These are phyloP conservation scores for Imleria badia DNA, from an alignment of 768 basidiomycete species.

Conservation along the genomic window DNA sequence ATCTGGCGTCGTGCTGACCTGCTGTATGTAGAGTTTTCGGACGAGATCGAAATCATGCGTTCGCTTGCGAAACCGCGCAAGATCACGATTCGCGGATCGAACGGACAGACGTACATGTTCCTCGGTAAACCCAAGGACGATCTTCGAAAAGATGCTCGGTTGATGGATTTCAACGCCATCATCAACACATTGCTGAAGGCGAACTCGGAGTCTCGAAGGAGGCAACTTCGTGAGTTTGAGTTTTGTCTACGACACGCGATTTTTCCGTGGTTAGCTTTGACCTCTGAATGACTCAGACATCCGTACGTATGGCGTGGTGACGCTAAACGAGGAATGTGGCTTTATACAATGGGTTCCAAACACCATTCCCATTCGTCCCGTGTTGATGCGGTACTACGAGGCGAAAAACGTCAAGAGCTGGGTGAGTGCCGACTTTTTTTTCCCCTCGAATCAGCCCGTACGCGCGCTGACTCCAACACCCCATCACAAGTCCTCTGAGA, in stretches of 20 bases:
- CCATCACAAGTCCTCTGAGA: constrained; percentile 40
- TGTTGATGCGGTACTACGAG: constrained; percentile 70
- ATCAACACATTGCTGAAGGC: constrained; percentile 95
- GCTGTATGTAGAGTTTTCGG: constrained; percentile 57
- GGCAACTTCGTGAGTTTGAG: constrained; percentile 75
- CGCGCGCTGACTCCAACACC: not conserved
- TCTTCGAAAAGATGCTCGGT: constrained; percentile 90
- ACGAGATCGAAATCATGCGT: constrained; percentile 88
- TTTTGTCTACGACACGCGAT: not conserved
- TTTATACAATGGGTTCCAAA: constrained; percentile 99
- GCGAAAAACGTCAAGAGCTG: constrained; percentile 45
- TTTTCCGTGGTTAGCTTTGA: not conserved
- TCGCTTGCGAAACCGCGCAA: constrained; percentile 92
- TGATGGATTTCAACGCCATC: constrained; percentile 98
- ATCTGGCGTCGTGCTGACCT: not conserved
- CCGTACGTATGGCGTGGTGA: constrained; percentile 97
- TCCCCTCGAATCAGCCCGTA: not conserved
- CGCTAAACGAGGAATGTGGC: constrained; percentile 95
- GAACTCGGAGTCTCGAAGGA: constrained; percentile 87
- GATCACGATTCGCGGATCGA: constrained; percentile 77
- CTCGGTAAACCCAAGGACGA: constrained; percentile 98
- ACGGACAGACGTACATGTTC: constrained; percentile 87
- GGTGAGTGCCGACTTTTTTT: constrained; percentile 36
- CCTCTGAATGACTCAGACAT: constrained; percentile 51
- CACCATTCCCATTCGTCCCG: constrained; percentile 76